Base-by-base conservation (phyloP, 108 stramenopile species). In the Pseudonitzschia multiseries region DNA sequence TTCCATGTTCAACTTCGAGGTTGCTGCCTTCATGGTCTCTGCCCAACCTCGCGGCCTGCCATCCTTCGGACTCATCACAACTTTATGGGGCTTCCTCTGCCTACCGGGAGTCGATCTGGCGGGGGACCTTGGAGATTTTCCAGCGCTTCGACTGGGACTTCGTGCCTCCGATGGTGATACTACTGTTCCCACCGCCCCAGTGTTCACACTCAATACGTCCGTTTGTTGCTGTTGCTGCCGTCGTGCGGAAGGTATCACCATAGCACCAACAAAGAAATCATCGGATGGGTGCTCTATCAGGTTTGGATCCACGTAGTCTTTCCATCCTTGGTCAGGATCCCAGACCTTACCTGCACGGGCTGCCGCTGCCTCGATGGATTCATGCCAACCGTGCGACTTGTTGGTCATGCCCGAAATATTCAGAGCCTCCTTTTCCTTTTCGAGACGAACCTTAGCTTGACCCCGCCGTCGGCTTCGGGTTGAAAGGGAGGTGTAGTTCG, bases 21-120 rank as follows among this genome's bases (percentile, higher is more conserved):
- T 80, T 8, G 88, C 90, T 27, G 76, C 87, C 78, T 85, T 84
- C 90, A 92, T 92, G 15, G 84, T 87, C 57, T 86, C 86, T 33
- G 82, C 76, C 90, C 90, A 92, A 13, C 88, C 86, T 28, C 71
- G 68, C 13, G 72, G 67, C 43, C 29, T 52, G 20, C 13, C 52
- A 72, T 69, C 73, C 74, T 17, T 56, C 22, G 54, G 54, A 56
- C 46, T 48, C 46, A 18, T 48, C 14, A 48, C 46, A 48, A 48
- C 9, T 10, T 48, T 48, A 1, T 22, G 54, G 1, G 54, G 5
- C 54, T 24, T 56, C 20, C 54, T 24, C 24, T 22, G 9, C 20
- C 54, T 56, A 2, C 54, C 54, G 24, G 54, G 24, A 12, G 54
- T 13, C 2, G 54, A 26, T 56, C 24, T 56, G 22, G 50, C 20